phyloP scores from a whole-genome alignment of 1,284 basidiomycete genomes.

The Rhodotorula sp. region DNA sequence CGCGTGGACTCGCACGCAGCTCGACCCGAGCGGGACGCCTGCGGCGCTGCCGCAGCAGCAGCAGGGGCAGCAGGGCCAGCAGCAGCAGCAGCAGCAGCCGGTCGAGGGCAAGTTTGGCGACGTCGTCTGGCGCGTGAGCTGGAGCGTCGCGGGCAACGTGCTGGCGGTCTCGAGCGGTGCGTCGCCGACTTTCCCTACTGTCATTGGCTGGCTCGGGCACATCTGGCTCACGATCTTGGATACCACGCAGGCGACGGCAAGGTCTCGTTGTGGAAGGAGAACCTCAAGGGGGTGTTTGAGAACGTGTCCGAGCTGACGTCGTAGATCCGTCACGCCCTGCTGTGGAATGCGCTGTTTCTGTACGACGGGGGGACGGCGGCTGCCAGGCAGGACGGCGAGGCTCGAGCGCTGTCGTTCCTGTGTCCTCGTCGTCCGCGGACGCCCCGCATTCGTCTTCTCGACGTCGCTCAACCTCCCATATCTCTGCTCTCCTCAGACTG shows the following conservation, averaged over 20 bases:
- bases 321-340: background rate
- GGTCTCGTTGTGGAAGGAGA: slow-evolving; percentile 98
- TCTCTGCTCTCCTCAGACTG: background rate
- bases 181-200: background rate
- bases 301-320: slow-evolving; percentile 66
- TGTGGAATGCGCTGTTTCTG: background rate
- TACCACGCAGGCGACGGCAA: slow-evolving; percentile 69
- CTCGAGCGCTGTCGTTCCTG: background rate
- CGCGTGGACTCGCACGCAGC: slow-evolving; percentile 80
- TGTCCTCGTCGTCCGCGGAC: background rate
- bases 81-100: slow-evolving; percentile 22
- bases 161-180: slow-evolving; percentile 90
- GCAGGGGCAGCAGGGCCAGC: slow-evolving; percentile 9
- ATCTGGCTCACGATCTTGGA: too few relatives aligned
- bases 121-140: slow-evolving; percentile 95
- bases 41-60: background rate
- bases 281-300: slow-evolving; percentile 89
- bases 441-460: background rate
- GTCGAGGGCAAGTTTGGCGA: slow-evolving; percentile 74
- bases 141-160: slow-evolving; percentile 95
- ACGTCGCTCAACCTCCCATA: background rate
- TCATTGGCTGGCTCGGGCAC: too few relatives aligned
- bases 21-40: slow-evolving; percentile 64
- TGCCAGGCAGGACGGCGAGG: background rate
- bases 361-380: background rate